Base-by-base conservation (phyloP, 768 basidiomycete genomes). In the Lactifluus subvellereus region DNA sequence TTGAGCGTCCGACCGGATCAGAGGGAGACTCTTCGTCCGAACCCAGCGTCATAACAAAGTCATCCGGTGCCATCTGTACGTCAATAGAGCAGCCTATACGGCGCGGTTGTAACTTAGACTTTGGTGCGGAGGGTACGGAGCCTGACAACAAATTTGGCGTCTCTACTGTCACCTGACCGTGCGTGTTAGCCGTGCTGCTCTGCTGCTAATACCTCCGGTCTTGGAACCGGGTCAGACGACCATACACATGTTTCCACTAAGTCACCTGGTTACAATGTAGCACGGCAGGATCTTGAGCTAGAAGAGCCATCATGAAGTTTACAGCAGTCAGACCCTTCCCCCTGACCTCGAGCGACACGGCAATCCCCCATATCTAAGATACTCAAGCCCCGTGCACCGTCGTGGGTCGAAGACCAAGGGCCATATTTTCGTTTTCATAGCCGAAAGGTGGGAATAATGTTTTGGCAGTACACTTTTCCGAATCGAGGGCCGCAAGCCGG, bases 11-110 rank as follows among this genome's bases (percentile, higher is more conserved):
- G 40, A 38, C 27, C 5, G 20, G 13, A 14, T 35, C 51, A 22
- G 60, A 14, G 27, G 70, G 64, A n/a, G 61, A 66, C 37, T 83
- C 84, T 72, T 76, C 75, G 68, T 92, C 91, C 32, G 91, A 93
- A 69, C 91, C 90, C 50, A 94, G 80, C 1, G 92, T 94, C 82
- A 89, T 83, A 55, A 92, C 79, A 75, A 89, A 91, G 74, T 91
- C 89, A 58, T 78, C 76, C 74, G 77, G 80, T 53, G 67, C 71
- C 74, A 73, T 74, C 47, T 78, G 66, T 74, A 73, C 38, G 27
- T 22, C 20, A 22, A 49, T 37, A 16, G 37, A 38, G 33, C 7
- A 33, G 50, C 11, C 18, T 43, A 4, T 38, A 27, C 7, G 37
- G n/a, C 20, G 47, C 30, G 10, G 18, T 18, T 53, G 32, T 14